A percentile compares a stretch with the other conserved stretches of the same genome.
These are phyloP conservation scores for Penstemon barbatus DNA, from an alignment of 257 asterid species.

Conservation along the genomic window DNA sequence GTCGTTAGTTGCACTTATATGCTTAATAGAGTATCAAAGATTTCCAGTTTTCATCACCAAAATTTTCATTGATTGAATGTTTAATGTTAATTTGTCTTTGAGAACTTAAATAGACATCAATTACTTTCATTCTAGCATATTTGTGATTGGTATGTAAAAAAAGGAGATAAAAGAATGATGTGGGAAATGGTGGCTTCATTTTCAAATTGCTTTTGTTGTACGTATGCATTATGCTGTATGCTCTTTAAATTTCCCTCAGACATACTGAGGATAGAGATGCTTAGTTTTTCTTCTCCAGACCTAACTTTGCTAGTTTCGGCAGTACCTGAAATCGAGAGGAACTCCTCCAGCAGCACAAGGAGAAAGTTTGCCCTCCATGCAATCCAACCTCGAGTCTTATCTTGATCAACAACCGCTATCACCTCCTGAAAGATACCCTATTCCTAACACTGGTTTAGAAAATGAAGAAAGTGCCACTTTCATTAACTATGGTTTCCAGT, in stretches of 20 bases:
- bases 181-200: background rate
- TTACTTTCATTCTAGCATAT: background rate
- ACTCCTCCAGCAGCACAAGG: conserved; percentile 45
- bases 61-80: background rate
- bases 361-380: conserved; percentile 36
- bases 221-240: background rate
- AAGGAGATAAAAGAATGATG: conserved; percentile 3
- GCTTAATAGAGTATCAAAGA: conserved; percentile 10
- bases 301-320: conserved; percentile 31
- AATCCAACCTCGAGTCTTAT: conserved; percentile 57
- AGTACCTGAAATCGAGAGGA: conserved; percentile 66
- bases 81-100: conserved; percentile 7
- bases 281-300: background rate
- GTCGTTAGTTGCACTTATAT: background rate
- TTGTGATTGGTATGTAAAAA: background rate
- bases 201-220: background rate
- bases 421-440: conserved; percentile 65
- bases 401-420: conserved; percentile 49
- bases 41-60: conserved; percentile 17
- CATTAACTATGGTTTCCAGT: conserved; percentile 45
- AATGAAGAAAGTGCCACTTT: conserved; percentile 42
- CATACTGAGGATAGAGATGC: background rate
- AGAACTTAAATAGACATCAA: background rate
- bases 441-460: conserved; percentile 47
- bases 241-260: conserved; percentile 5